Conservation (phyloP, 73 alveolate species). For the Breviolum minutum region DNA sequence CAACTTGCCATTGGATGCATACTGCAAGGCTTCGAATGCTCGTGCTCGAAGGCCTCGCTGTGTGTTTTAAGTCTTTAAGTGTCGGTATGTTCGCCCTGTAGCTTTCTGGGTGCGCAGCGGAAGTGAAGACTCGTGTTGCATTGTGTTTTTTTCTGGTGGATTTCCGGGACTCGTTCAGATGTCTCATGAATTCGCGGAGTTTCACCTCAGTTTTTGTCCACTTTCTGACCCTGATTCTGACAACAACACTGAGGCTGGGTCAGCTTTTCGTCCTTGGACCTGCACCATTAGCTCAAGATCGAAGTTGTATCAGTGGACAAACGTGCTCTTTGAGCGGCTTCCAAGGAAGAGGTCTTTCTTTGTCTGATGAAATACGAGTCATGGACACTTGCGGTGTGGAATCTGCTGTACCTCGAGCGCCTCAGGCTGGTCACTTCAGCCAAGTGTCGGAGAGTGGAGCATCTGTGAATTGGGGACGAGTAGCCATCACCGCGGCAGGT, state of each 20-base stretch:
- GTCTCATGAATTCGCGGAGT: too few species aligned
- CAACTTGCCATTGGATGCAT: too few species aligned
- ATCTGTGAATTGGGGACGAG: background rate
- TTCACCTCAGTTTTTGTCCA: too few species aligned
- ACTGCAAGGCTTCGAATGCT: too few species aligned
- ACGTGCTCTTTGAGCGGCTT: background rate
- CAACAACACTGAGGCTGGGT: background rate
- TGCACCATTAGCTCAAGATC: background rate
- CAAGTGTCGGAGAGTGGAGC: constrained; percentile 25
- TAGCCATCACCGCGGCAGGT: constrained; percentile 23
- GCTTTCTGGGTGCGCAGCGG: too few species aligned
- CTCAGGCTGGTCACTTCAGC: background rate
- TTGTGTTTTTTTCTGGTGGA: too few species aligned
- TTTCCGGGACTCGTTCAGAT: too few species aligned
- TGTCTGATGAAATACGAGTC: background rate
- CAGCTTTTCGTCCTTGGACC: background rate
- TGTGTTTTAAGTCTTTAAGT: too few species aligned
- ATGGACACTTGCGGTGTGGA: constrained; percentile 54
- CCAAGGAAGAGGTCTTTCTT: background rate
- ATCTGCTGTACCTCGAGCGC: background rate
- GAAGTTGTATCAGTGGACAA: constrained; percentile 25
- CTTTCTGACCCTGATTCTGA: too few species aligned
- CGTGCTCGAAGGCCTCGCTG: too few species aligned
- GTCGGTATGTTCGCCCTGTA: too few species aligned
- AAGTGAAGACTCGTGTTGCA: too few species aligned